Evolutionary conservation across 2,329 filamentous ascomycete genomes (phyloP).

Genomic region (Arthrocladium fulminans): DNA sequence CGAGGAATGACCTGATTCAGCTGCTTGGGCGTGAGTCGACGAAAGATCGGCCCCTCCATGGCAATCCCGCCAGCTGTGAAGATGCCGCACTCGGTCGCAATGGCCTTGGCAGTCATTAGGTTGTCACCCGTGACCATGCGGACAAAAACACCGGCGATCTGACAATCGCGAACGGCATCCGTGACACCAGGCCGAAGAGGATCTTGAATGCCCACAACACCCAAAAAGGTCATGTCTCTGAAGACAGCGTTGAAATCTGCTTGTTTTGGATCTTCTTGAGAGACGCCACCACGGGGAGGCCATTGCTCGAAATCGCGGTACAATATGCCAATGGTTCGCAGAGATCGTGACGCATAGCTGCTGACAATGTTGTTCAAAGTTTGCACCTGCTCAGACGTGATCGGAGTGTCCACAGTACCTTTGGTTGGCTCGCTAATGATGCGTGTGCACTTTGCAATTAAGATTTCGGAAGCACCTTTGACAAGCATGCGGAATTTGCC

Average conservation of each 20-base stretch:
- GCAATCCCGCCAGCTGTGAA: conserved; percentile 58
- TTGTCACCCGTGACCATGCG: conserved; percentile 85
- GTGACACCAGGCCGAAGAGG: conserved; percentile 66
- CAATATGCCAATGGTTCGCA: conserved; percentile 75
- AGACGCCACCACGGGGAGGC: conserved; percentile 60
- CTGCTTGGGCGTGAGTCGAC: conserved; percentile 57
- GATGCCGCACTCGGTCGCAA: conserved; percentile 71
- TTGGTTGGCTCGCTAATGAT: conserved; percentile 54
- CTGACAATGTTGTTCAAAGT: conserved; percentile 60
- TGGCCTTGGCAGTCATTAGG: conserved; percentile 67
- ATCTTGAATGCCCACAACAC: conserved; percentile 72
- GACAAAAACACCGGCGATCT: conserved; percentile 67
- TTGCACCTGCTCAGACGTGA: conserved; percentile 51
- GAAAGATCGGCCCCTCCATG: conserved; percentile 71
- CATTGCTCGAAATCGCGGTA: conserved; percentile 78
- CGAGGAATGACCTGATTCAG: conserved; percentile 60
- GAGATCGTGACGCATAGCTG: conserved; percentile 66
- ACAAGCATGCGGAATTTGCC: conserved; percentile 50
- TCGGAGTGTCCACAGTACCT: conserved; percentile 42
- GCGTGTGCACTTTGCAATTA: conserved; percentile 38
- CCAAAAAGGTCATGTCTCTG: conserved; percentile 57
- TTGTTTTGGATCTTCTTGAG: conserved; percentile 49
- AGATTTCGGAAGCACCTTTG: conserved; percentile 46
- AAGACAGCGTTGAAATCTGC: conserved; percentile 61
- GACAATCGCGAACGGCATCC: conserved; percentile 63